These are phyloP conservation scores for Phallus indusiatus DNA, from an alignment of 768 basidiomycete genomes.

Conservation along the genomic window DNA sequence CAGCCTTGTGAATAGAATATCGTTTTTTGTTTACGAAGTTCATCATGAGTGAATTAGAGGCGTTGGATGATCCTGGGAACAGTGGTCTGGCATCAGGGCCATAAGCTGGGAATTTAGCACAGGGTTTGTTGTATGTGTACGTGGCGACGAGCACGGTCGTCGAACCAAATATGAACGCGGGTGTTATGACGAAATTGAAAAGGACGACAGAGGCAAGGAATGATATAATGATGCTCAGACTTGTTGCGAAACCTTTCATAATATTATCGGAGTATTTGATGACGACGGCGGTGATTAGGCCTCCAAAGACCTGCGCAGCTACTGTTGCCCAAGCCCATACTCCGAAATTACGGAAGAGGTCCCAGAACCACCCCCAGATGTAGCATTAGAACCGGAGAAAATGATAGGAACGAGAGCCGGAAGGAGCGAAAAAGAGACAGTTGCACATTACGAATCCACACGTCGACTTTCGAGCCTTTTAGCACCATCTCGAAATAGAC, in stretches of 20 bases:
- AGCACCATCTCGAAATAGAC: conserved; percentile 45
- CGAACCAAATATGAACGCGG: conserved; percentile 79
- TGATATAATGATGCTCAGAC: conserved; percentile 87
- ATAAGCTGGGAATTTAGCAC: neutral
- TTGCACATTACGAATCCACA: conserved; percentile 43
- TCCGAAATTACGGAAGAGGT: conserved; percentile 79
- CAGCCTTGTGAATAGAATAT: conserved; percentile 37
- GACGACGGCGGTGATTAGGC: conserved; percentile 84
- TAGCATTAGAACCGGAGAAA: conserved; percentile 13
- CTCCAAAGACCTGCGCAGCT: conserved; percentile 81
- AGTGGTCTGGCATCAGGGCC: neutral
- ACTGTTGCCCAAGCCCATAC: conserved; percentile 90
- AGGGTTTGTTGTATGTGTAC: conserved; percentile 82
- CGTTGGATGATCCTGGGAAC: conserved; percentile 36
- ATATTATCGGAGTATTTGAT: conserved; percentile 93
- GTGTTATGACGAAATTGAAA: conserved; percentile 82
- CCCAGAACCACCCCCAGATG: conserved; percentile 29
- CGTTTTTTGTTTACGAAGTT: conserved; percentile 40
- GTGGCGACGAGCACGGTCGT: conserved; percentile 79
- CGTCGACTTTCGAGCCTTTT: conserved; percentile 35
- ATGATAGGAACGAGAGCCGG: conserved; percentile 28
- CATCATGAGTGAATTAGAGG: conserved; percentile 46
- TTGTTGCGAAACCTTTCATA: conserved; percentile 91
- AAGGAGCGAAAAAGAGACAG: conserved; percentile 35
- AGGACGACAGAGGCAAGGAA: conserved; percentile 87